A percentile compares a stretch with the other conserved stretches of the same genome.
phyloP scores from a whole-genome alignment of 371 early-diverging fungal species.

The Gilbertella persicaria region DNA sequence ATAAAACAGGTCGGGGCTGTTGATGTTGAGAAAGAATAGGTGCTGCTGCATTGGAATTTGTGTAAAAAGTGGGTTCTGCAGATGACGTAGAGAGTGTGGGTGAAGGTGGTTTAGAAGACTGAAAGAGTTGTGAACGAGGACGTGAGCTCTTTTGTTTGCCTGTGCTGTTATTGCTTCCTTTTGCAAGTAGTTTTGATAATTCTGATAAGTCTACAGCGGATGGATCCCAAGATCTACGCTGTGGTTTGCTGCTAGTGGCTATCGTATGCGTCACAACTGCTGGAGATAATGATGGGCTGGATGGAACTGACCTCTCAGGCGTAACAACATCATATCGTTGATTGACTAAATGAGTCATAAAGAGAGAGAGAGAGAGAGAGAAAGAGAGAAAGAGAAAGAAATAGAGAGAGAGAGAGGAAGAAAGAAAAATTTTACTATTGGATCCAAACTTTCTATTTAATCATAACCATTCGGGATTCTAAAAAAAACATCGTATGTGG shows the following conservation, averaged over 20 bases:
- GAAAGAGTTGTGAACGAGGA: constrained; percentile 43
- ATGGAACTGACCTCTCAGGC: constrained; percentile 47
- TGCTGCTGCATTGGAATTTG: constrained; percentile 22
- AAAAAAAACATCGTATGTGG: constrained; percentile 9
- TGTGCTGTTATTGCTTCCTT: constrained; percentile 14
- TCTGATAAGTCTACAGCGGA: constrained; percentile 40
- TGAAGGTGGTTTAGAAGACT: constrained; percentile 36
- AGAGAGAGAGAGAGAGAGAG: background rate
- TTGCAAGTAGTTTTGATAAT: constrained; percentile 30
- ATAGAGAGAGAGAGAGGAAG: constrained; percentile 1
- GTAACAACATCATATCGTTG: constrained; percentile 48
- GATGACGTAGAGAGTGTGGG: constrained; percentile 31
- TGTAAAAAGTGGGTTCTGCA: constrained; percentile 33
- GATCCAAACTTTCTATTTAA: constrained; percentile 5
- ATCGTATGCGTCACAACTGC: constrained; percentile 44
- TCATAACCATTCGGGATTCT: constrained; percentile 1
- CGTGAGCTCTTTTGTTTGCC: constrained; percentile 3
- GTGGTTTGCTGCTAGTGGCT: constrained; percentile 37
- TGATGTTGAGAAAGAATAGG: constrained; percentile 23
- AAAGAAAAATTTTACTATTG: constrained; percentile 12
- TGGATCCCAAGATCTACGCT: constrained; percentile 25
- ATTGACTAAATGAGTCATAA: constrained; percentile 39
- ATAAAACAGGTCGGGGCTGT: constrained; percentile 25
- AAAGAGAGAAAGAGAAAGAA: constrained; percentile 2
- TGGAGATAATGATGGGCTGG: constrained; percentile 46